Base-by-base conservation (phyloP, 2,329 filamentous ascomycete species). In the Diaporthe velutina region DNA sequence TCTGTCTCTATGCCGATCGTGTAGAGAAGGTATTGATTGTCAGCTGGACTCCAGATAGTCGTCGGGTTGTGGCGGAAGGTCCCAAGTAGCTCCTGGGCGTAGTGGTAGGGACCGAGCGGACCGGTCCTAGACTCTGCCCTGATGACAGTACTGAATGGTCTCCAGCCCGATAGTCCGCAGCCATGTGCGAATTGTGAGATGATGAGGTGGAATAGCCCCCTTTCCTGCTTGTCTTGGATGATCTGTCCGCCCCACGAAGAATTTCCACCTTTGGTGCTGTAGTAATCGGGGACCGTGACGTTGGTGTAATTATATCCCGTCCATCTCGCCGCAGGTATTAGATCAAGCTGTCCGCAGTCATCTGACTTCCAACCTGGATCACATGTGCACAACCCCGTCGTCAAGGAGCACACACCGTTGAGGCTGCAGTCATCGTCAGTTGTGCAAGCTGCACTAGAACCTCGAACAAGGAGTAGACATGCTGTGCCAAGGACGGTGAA, bases 251-350 rank as follows among this genome's bases (percentile, higher is more conserved):
- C 52, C 68, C 68, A 71, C 19, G 68, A 71, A 1, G 68, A 71
- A 22, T 71, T 71, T 3, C 68, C 80, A 13, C 68, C 80, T 15
- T 78, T 76, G 40, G 75, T 67, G 73, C 76, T 78, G 58, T 81
- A 81, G 71, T 78, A 79, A 64, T 80, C 78, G 1, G 79, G 77
- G 7, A 76, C 67, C 6, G 79, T 80, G 9, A 78, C 76, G 64
- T 81, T 71, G 17, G 68, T 71, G 25, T 71, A 61, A 71, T 71
- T 71, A 17, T 71, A 71, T 42, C 68, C 68, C 4, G 52, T 61
- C 68, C 68, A 71, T 30, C 68, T 71, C 1, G 68, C 48, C 4
- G 68, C 52, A 2, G 68, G 68, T 42, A 38, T 50, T 15, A 71
- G 35, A 42, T 71, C 52, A 42, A 71, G 68, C 3, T 68, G 48